These are phyloP conservation scores for Astrocystis sublimbata DNA, from an alignment of 495 filamentous ascomycete genomes.

Conservation along the genomic window DNA sequence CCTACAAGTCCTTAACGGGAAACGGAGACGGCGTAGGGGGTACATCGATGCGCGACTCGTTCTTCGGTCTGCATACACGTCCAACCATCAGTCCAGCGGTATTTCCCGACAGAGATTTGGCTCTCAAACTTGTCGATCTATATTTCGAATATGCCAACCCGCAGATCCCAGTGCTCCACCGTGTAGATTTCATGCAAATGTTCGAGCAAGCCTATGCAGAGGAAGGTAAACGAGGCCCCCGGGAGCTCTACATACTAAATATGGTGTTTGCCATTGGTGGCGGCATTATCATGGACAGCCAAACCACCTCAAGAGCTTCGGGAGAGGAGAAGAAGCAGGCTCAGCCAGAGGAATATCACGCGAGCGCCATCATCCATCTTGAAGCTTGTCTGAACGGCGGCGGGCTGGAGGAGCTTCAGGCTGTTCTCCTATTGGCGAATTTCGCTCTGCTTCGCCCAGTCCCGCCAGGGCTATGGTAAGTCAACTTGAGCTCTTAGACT, in stretches of 20 bases:
- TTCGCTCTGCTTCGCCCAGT: conserved; percentile 90
- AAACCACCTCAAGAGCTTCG: conserved; percentile 27
- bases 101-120: conserved; percentile 78
- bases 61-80: conserved; percentile 90
- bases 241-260: conserved; percentile 88
- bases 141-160: conserved; percentile 97
- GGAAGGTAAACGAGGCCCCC: conserved; percentile 69
- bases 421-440: conserved; percentile 83
- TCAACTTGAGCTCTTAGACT: not conserved
- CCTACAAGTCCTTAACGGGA: conserved; percentile 38
- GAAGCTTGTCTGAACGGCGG: conserved; percentile 83
- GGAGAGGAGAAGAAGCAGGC: conserved; percentile 58
- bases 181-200: conserved; percentile 80
- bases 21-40: conserved; percentile 45
- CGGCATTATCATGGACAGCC: conserved; percentile 79
- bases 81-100: conserved; percentile 81
- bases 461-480: conserved; percentile 81
- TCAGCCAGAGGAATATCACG: conserved; percentile 94
- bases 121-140: conserved; percentile 68
- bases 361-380: conserved; percentile 86
- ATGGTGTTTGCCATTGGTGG: conserved; percentile 98
- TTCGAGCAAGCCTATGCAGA: conserved; percentile 75
- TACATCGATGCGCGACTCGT: conserved; percentile 87
- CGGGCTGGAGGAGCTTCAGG: conserved; percentile 88
- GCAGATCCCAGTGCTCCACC: conserved; percentile 89